A percentile compares a stretch with the other conserved stretches of the same genome.
These are phyloP conservation scores for Sporisorium exsertum DNA, from an alignment of 1,284 basidiomycete species.

Conservation along the genomic window DNA sequence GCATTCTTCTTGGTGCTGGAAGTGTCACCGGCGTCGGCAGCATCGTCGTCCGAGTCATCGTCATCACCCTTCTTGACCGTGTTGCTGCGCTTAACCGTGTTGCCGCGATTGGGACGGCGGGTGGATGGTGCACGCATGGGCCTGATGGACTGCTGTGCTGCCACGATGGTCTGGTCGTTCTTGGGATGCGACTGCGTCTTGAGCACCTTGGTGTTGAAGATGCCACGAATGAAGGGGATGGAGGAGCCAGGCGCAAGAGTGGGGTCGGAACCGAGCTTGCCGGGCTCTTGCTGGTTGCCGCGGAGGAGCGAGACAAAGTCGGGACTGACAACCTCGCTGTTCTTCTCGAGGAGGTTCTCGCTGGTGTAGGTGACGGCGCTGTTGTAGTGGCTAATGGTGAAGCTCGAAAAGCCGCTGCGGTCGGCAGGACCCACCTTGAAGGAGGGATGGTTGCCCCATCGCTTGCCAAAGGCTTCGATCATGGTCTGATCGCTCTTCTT, in stretches of 20 bases:
- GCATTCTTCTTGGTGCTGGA: conserved; percentile 34
- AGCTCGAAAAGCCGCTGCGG: conserved; percentile 83
- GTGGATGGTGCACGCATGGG: conserved; percentile 88
- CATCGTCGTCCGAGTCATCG: conserved; percentile 70
- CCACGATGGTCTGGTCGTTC: conserved; percentile 92
- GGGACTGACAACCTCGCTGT: conserved; percentile 88
- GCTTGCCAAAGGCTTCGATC: conserved; percentile 92
- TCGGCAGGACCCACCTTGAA: conserved; percentile 74
- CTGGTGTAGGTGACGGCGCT: conserved; percentile 91
- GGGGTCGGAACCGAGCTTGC: conserved; percentile 61
- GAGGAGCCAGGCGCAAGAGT: conserved; percentile 55
- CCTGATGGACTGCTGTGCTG: conserved; percentile 90
- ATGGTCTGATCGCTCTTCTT: conserved; percentile 94
- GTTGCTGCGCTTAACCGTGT: conserved; percentile 53
- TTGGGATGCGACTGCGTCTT: conserved; percentile 89
- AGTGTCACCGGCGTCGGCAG: conserved; percentile 42
- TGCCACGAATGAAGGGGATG: conserved; percentile 83
- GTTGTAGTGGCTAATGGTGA: conserved; percentile 91
- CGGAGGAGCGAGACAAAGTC: conserved; percentile 91
- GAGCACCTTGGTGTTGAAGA: conserved; percentile 89
- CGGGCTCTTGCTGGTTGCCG: conserved; percentile 71
- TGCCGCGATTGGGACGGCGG: conserved; percentile 50
- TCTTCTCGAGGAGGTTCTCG: conserved; percentile 87
- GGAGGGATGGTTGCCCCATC: conserved; percentile 90
- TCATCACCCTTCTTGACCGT: conserved; percentile 74